Evolutionary conservation across 2,329 filamentous ascomycete genomes (phyloP).

Genomic region (Chaetomiaceae sp.): DNA sequence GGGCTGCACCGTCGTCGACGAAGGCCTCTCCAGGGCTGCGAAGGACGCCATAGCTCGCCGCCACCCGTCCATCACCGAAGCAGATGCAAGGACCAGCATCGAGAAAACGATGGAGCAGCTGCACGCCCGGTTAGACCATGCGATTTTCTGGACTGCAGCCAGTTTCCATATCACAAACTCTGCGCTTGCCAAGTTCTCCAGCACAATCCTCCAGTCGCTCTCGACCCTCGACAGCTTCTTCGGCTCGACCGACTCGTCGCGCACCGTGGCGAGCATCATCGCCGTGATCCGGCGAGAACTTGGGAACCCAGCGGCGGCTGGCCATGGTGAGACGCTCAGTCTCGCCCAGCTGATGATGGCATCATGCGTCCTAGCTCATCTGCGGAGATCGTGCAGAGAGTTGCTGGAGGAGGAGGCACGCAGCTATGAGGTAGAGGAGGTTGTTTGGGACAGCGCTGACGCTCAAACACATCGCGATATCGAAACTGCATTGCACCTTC

Average conservation of each 20-base stretch:
- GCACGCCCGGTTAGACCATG: conserved; percentile 53
- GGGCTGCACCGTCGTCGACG: conserved; percentile 51
- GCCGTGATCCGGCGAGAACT: conserved; percentile 61
- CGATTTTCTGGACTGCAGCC: conserved; percentile 58
- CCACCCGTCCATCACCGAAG: conserved; percentile 42
- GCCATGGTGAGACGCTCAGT: conserved; percentile 55
- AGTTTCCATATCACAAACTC: conserved; percentile 56
- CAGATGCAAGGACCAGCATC: conserved; percentile 53
- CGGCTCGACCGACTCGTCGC: conserved; percentile 64
- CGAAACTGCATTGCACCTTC: no score
- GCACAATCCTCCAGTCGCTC: conserved; percentile 54
- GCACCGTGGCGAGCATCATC: conserved; percentile 63
- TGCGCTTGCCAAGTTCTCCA: conserved; percentile 50
- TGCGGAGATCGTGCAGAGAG: conserved; percentile 54
- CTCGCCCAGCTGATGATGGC: conserved; percentile 59
- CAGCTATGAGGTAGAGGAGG: conserved; percentile 47
- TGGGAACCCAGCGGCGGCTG: conserved; percentile 57
- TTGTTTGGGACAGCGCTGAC: conserved; percentile 59
- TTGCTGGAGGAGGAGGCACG: conserved; percentile 47
- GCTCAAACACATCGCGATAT: conserved; percentile 24
- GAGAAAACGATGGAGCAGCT: conserved; percentile 53
- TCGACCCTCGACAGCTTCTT: conserved; percentile 60
- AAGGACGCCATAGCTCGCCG: conserved; percentile 45
- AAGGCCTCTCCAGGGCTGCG: conserved; percentile 49
- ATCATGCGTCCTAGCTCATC: conserved; percentile 56